Evolutionary conservation across 2,329 filamentous ascomycete species (phyloP).

Genomic region (Claviceps sp.): DNA sequence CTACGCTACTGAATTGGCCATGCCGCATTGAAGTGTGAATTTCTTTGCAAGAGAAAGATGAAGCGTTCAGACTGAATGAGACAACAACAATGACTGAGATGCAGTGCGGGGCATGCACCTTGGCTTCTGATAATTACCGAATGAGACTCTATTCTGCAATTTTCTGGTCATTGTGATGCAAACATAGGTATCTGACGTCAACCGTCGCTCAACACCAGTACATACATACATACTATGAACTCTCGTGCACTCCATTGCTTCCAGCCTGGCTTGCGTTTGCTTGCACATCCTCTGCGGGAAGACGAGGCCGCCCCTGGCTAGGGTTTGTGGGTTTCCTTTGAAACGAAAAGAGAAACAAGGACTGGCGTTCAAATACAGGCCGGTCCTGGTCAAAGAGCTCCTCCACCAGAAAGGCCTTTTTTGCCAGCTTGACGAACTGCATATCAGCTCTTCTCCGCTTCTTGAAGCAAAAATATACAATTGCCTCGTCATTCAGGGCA

Average conservation of each 20-base stretch:
- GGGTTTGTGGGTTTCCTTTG: slow-evolving; percentile 15
- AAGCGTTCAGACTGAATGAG: no score
- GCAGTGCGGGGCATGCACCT: no score
- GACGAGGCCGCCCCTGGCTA: not conserved
- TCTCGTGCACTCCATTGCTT: not conserved
- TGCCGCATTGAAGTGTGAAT: no score
- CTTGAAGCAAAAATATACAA: slow-evolving; percentile 83
- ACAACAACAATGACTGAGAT: no score
- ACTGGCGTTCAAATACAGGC: slow-evolving; percentile 41
- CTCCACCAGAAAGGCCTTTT: slow-evolving; percentile 49
- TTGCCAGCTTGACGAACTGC: slow-evolving; percentile 59
- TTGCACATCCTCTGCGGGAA: not conserved
- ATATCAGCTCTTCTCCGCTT: slow-evolving; percentile 71
- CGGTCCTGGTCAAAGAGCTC: slow-evolving; percentile 50
- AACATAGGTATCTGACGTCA: not conserved
- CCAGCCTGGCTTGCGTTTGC: not conserved
- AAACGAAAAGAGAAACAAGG: slow-evolving; percentile 48
- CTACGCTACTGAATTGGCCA: no score
- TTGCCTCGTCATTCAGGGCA: slow-evolving; percentile 51
- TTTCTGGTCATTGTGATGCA: no score
- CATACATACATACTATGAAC: not conserved
- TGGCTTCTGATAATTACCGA: no score
- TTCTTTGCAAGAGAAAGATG: no score
- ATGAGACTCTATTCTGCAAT: no score
- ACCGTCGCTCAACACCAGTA: not conserved